Conservation (phyloP, 495 filamentous ascomycete genomes). For the Penicillium ucsense region DNA sequence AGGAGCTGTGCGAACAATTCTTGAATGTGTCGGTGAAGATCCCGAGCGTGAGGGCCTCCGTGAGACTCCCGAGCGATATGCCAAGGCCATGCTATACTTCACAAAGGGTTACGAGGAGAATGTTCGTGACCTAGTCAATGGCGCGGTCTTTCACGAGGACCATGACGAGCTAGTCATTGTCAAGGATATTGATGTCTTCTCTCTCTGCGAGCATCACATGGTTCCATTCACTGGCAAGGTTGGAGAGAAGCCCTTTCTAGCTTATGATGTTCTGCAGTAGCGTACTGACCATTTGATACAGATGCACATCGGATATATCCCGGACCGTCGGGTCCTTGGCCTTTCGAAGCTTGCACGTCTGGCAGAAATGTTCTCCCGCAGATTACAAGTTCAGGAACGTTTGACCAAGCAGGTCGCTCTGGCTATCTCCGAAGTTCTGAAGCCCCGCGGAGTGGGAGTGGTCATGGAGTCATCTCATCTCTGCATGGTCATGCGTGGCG, state of each 20-base stretch:
- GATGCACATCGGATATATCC: slow-evolving; percentile 99
- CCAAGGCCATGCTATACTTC: slow-evolving; percentile 95
- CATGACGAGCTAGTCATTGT: slow-evolving; percentile 97
- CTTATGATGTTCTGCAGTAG: slow-evolving; percentile 1
- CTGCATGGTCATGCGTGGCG: slow-evolving; percentile 97
- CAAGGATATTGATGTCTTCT: slow-evolving; percentile 94
- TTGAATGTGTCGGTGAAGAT: slow-evolving; percentile 95
- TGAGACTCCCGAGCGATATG: slow-evolving; percentile 82
- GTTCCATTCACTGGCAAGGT: slow-evolving; percentile 95
- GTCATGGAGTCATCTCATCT: slow-evolving; percentile 96
- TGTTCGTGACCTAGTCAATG: slow-evolving; percentile 83
- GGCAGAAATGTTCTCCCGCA: slow-evolving; percentile 91
- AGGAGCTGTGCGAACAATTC: slow-evolving; percentile 77
- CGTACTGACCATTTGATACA: slow-evolving; percentile 23
- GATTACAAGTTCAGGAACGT: slow-evolving; percentile 91
- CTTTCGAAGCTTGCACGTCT: slow-evolving; percentile 92
- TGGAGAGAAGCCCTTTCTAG: slow-evolving; percentile 10
- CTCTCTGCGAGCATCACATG: slow-evolving; percentile 94
- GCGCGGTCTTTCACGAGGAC: slow-evolving; percentile 91
- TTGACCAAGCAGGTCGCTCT: slow-evolving; percentile 94
- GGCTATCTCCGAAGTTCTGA: slow-evolving; percentile 82
- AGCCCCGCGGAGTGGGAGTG: slow-evolving; percentile 85
- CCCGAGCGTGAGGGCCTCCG: slow-evolving; percentile 82
- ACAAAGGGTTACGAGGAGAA: slow-evolving; percentile 99
- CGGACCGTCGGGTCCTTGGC: slow-evolving; percentile 73